phyloP scores from a whole-genome alignment of 2,329 filamentous ascomycete species.

The Pyrenophora graminea region DNA sequence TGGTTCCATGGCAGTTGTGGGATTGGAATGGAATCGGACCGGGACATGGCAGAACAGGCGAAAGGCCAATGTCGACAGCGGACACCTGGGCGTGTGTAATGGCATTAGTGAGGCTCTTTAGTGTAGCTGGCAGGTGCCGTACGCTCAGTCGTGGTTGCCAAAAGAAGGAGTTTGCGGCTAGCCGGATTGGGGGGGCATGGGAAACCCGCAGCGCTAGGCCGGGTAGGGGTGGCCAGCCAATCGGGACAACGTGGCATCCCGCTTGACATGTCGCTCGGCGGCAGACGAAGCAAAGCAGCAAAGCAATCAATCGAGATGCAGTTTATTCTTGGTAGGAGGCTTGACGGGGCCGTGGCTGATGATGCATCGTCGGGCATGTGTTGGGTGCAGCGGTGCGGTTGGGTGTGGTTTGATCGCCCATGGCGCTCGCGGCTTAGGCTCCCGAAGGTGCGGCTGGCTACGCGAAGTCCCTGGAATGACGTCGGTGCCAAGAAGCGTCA shows the following conservation, averaged over 20 bases:
- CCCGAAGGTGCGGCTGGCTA: slow-evolving; percentile 6
- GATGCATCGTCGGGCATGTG: not conserved
- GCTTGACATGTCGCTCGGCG: not conserved
- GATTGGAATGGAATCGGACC: not conserved
- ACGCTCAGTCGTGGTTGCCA: not conserved
- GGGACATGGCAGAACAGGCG: not conserved
- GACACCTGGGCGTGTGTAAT: not conserved
- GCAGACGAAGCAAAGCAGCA: not conserved
- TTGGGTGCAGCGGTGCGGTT: not conserved
- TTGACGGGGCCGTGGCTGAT: not conserved
- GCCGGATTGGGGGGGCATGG: not conserved
- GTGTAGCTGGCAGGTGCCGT: not conserved
- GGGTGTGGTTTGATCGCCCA: not conserved
- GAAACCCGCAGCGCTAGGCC: not conserved
- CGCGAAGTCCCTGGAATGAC: slow-evolving; percentile 14
- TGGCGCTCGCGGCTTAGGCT: slow-evolving; percentile 2
- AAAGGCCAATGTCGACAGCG: slow-evolving; percentile 4
- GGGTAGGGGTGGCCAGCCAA: slow-evolving; percentile 9
- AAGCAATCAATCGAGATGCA: too few relatives aligned
- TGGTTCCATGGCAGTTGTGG: slow-evolving; percentile 5
- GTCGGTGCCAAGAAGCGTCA: slow-evolving; percentile 10
- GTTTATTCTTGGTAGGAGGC: not conserved
- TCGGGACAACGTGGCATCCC: slow-evolving; percentile 7
- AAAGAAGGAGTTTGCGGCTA: not conserved
- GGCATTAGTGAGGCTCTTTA: slow-evolving; percentile 7